Evolutionary conservation across 2,329 filamentous ascomycete genomes (phyloP).

Genomic region (Claviceps humidiphila): DNA sequence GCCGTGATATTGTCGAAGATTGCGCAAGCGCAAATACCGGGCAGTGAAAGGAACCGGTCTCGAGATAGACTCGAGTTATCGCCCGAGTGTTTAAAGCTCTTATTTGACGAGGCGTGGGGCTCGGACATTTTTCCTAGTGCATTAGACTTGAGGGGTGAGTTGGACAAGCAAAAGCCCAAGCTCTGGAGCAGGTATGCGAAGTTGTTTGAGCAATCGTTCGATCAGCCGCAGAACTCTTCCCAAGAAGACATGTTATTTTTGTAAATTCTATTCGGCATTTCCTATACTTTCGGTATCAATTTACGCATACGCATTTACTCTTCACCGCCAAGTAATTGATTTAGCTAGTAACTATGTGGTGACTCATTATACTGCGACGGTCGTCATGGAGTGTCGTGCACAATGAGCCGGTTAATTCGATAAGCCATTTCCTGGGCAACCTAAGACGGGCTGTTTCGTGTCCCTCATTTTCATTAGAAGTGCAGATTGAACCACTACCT

Average conservation of each 20-base stretch:
- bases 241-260: neutral
- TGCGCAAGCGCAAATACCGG: conserved; percentile 15
- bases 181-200: conserved; percentile 18
- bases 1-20: conserved; percentile 17
- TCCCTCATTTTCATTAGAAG: neutral
- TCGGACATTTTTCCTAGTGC: conserved; percentile 15
- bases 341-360: no score
- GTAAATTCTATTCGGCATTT: neutral
- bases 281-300: neutral
- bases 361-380: no score
- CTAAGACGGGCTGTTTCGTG: neutral
- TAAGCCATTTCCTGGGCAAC: neutral
- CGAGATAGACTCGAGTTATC: conserved; percentile 20
- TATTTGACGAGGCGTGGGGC: conserved; percentile 24
- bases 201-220: conserved; percentile 10
- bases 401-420: neutral
- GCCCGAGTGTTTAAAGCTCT: conserved; percentile 15
- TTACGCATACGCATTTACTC: neutral
- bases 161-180: conserved; percentile 17
- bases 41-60: conserved; percentile 14
- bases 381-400: neutral
- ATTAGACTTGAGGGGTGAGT: conserved; percentile 12
- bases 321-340: neutral
- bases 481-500: conserved; percentile 17
- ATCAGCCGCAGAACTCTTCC: neutral